Percentiles rank a stretch among this genome's conserved stretches.
Conservation (phyloP, 768 basidiomycete species). For the Mycena haematopus region DNA sequence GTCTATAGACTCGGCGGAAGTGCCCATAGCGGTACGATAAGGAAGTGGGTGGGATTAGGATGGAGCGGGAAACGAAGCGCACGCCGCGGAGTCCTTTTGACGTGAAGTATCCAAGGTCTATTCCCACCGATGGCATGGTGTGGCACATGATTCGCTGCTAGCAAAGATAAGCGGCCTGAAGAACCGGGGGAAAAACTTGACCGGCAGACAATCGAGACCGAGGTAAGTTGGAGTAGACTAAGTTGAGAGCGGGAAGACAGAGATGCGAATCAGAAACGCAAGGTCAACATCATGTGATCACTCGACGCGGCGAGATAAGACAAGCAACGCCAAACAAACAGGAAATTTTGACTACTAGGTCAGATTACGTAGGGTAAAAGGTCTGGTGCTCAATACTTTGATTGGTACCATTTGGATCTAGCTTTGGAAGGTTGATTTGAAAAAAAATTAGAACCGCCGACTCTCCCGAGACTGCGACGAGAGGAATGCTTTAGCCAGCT, state of each 20-base stretch:
- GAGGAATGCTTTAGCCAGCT: too few relatives aligned
- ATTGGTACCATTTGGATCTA: too few relatives aligned
- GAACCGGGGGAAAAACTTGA: too few relatives aligned
- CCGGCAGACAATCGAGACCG: too few relatives aligned
- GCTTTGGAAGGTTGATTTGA: too few relatives aligned
- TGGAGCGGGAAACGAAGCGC: not conserved
- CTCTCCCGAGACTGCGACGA: too few relatives aligned
- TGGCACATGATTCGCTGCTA: not conserved
- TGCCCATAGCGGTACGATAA: slow-evolving; percentile 17
- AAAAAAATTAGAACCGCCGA: too few relatives aligned
- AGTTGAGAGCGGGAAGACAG: too few relatives aligned
- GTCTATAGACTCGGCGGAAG: not conserved
- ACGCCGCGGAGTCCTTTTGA: not conserved
- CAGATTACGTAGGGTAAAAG: too few relatives aligned
- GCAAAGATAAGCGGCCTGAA: not conserved
- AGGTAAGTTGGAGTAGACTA: too few relatives aligned
- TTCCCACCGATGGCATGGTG: not conserved
- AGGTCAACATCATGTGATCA: not conserved
- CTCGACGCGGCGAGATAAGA: not conserved
- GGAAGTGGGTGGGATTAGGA: not conserved
- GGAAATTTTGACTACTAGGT: too few relatives aligned
- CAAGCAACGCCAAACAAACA: not conserved
- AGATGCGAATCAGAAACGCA: not conserved
- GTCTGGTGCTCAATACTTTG: too few relatives aligned
- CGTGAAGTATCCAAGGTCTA: not conserved